These are phyloP conservation scores for Eimeria necatrix DNA, from an alignment of 169 alveolate species.

Conservation along the genomic window DNA sequence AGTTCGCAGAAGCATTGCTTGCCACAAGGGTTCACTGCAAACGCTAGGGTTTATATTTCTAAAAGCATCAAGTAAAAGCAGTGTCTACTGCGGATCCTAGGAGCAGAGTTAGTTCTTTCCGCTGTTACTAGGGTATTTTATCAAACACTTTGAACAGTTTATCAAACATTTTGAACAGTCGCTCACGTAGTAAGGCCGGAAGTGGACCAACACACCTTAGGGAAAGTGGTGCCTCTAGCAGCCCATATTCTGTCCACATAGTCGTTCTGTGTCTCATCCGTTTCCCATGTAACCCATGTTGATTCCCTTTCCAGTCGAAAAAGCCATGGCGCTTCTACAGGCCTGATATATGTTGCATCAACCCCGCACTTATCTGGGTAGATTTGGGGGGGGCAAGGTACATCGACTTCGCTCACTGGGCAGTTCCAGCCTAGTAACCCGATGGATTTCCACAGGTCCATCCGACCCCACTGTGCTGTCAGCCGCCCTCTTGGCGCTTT, in stretches of 20 bases:
- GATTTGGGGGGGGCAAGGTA: conserved; percentile 46
- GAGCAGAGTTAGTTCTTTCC: no score
- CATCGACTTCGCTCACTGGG: conserved; percentile 44
- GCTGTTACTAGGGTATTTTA: no score
- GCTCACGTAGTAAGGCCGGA: neutral
- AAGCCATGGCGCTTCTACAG: conserved; percentile 58
- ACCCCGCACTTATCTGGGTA: conserved; percentile 55
- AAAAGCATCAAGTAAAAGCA: no score
- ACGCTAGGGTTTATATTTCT: no score
- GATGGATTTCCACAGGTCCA: conserved; percentile 15
- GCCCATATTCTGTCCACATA: conserved; percentile 61
- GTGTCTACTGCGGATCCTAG: no score
- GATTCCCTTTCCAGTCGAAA: conserved; percentile 62
- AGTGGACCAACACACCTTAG: conserved; percentile 1
- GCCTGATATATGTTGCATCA: conserved; percentile 58
- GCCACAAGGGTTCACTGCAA: neutral
- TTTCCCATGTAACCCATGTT: conserved; percentile 35
- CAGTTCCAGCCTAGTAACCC: conserved; percentile 40
- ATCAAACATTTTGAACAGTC: neutral
- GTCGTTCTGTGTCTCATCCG: conserved; percentile 30
- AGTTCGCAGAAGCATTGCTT: neutral
- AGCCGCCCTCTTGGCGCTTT: conserved; percentile 50
- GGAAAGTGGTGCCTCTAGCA: conserved; percentile 53
- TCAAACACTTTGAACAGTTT: neutral
- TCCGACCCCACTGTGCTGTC: conserved; percentile 50